A percentile compares a stretch with the other conserved stretches of the same genome.
These are phyloP conservation scores for Parafenestella ontariensis DNA, from an alignment of 2,329 filamentous ascomycete species.

Conservation along the genomic window DNA sequence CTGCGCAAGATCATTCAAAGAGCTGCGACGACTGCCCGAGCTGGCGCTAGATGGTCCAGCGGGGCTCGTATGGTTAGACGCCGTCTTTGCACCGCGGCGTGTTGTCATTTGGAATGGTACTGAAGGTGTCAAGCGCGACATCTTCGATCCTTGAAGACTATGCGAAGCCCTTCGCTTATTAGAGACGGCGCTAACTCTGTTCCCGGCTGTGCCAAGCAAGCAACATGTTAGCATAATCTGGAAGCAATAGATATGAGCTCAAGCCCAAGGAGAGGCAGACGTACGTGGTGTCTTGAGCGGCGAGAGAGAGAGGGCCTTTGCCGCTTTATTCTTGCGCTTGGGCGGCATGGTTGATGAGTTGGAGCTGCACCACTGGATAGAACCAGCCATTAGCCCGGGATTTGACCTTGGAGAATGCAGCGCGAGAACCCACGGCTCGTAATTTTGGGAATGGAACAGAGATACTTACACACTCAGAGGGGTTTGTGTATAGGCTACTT, in stretches of 20 bases:
- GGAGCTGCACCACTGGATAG: slow-evolving; percentile 13
- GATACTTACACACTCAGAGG: slow-evolving; percentile 19
- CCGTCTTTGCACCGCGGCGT: slow-evolving; percentile 51
- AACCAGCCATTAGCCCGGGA: slow-evolving; percentile 27
- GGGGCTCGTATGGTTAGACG: slow-evolving; percentile 45
- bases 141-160: slow-evolving; percentile 40
- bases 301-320: slow-evolving; percentile 22
- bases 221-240: slow-evolving; percentile 38
- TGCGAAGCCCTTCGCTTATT: slow-evolving; percentile 45
- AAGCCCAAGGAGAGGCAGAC: slow-evolving; percentile 14
- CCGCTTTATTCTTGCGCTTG: slow-evolving; percentile 40
- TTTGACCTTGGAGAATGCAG: slow-evolving; percentile 2
- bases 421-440: slow-evolving; percentile 1
- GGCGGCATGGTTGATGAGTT: slow-evolving; percentile 38
- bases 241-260: slow-evolving; percentile 22
- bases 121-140: slow-evolving; percentile 54
- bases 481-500: neutral
- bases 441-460: neutral
- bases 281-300: slow-evolving; percentile 29
- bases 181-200: slow-evolving; percentile 37
- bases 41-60: slow-evolving; percentile 44
- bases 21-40: slow-evolving; percentile 50
- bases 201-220: slow-evolving; percentile 45
- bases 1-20: slow-evolving; percentile 44
- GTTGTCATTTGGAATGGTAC: slow-evolving; percentile 60